Percentiles rank a stretch among this genome's conserved stretches.
phyloP scores from a whole-genome alignment of 108 stramenopile genomes.

The Skeletonema tropicum region DNA sequence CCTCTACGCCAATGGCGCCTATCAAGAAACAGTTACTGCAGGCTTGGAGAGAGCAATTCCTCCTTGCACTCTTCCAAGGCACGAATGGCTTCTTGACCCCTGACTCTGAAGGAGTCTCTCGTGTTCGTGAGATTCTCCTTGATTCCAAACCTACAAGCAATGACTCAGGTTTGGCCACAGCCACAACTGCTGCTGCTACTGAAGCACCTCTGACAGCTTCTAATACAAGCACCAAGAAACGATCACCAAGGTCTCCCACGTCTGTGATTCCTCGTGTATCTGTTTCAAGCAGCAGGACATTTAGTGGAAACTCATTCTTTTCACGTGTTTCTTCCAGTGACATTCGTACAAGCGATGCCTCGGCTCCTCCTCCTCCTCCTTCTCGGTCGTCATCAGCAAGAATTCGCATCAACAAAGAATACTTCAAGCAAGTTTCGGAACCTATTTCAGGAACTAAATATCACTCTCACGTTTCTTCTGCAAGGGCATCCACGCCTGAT shows the following conservation, averaged over 20 bases:
- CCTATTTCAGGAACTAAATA: constrained; percentile 6
- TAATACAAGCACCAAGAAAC: constrained; percentile 13
- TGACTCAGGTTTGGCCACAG: not conserved
- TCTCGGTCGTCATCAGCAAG: constrained; percentile 3
- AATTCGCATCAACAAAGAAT: constrained; percentile 16
- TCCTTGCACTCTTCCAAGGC: constrained; percentile 29
- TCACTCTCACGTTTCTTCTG: not conserved
- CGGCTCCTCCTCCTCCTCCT: not conserved
- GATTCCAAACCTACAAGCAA: constrained; percentile 9
- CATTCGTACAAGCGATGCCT: not conserved
- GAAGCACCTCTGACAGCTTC: constrained; percentile 5
- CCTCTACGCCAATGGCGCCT: not conserved
- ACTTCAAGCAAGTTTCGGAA: constrained; percentile 40
- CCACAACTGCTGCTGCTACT: not conserved
- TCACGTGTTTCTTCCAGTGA: constrained; percentile 13
- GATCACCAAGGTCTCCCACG: constrained; percentile 40
- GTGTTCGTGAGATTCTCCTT: constrained; percentile 30
- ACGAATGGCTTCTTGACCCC: constrained; percentile 35
- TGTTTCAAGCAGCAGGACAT: constrained; percentile 4
- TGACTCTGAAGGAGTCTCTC: constrained; percentile 30
- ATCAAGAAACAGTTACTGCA: constrained; percentile 29
- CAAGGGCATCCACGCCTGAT: not conserved
- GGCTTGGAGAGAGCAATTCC: constrained; percentile 40
- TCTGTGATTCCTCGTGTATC: constrained; percentile 33
- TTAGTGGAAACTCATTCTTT: constrained; percentile 32